These are phyloP conservation scores for Graphilbum ipis-grandicollis DNA, from an alignment of 2,329 filamentous ascomycete species.

Conservation along the genomic window DNA sequence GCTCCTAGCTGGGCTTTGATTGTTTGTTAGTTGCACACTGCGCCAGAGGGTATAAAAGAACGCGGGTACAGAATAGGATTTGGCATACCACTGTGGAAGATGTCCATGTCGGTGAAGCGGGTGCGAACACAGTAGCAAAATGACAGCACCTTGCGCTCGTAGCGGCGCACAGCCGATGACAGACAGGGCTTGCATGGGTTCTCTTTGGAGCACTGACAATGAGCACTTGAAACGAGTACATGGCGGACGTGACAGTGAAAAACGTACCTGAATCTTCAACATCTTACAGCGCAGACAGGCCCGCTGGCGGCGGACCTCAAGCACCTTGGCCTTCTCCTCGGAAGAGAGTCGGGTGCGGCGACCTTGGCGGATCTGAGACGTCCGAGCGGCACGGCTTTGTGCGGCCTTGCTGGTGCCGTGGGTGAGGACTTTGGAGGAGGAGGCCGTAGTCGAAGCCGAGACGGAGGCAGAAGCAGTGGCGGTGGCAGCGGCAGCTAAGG, in stretches of 20 bases:
- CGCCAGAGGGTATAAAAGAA: too few species aligned
- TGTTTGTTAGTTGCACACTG: too few species aligned
- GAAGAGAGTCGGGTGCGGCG: slow-evolving; percentile 10
- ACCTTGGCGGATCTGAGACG: slow-evolving; percentile 1
- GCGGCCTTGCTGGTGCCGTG: too few species aligned
- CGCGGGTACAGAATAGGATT: too few species aligned
- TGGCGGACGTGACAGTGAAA: not conserved
- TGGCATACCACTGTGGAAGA: slow-evolving; percentile 11
- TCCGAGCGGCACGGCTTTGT: not conserved
- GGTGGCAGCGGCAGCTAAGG: not conserved
- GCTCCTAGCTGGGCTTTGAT: slow-evolving; percentile 3
- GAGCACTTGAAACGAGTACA: too few species aligned
- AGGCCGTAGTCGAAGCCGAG: not conserved
- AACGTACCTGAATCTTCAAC: slow-evolving; percentile 13
- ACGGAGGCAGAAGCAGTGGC: not conserved
- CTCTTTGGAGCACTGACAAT: slow-evolving; percentile 13
- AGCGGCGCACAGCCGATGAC: slow-evolving; percentile 12
- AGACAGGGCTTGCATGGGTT: slow-evolving; percentile 13
- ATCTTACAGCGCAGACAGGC: slow-evolving; percentile 14
- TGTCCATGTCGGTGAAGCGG: slow-evolving; percentile 14
- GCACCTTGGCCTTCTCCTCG: slow-evolving; percentile 11
- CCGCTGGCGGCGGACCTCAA: slow-evolving; percentile 12
- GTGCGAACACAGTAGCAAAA: slow-evolving; percentile 15
- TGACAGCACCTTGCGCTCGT: slow-evolving; percentile 13
- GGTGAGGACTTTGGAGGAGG: not conserved